Percentiles rank a stretch among this genome's conserved stretches.
phyloP scores from a whole-genome alignment of 192 early-diverging fungal genomes.

The Phycomyces nitens region DNA sequence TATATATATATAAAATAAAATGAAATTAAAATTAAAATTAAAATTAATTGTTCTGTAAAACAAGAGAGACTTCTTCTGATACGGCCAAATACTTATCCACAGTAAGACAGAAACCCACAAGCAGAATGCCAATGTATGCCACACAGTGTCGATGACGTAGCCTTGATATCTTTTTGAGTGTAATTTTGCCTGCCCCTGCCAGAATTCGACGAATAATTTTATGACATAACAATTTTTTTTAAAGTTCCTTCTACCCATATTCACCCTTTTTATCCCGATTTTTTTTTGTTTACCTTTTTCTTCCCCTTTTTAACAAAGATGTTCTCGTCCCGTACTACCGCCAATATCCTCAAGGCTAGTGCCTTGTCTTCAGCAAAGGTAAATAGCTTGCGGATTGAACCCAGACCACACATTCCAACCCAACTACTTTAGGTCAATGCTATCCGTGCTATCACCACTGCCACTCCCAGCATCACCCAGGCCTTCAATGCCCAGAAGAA shows the following conservation, averaged over 20 bases:
- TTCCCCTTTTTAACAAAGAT: conserved; percentile 14
- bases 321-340: conserved; percentile 38
- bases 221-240: not conserved
- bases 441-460: conserved; percentile 41
- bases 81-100: too few species aligned
- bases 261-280: conserved; percentile 10
- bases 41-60: too few species aligned
- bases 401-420: not conserved
- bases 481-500: conserved; percentile 56
- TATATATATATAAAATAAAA: conserved; percentile 3
- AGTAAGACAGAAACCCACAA: too few species aligned
- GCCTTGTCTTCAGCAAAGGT: conserved; percentile 34
- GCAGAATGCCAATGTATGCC: too few species aligned
- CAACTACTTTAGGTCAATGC: conserved; percentile 23
- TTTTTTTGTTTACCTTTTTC: conserved; percentile 23
- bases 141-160: too few species aligned
- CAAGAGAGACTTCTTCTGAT: too few species aligned
- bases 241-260: not conserved
- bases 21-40: too few species aligned
- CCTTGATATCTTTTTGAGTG: too few species aligned
- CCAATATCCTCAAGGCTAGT: conserved; percentile 26
- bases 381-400: not conserved
- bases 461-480: conserved; percentile 44
- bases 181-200: too few species aligned
- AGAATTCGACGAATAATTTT: not conserved